Evolutionary conservation across 2,329 filamentous ascomycete species (phyloP).

Genomic region (Penicillium sp.): DNA sequence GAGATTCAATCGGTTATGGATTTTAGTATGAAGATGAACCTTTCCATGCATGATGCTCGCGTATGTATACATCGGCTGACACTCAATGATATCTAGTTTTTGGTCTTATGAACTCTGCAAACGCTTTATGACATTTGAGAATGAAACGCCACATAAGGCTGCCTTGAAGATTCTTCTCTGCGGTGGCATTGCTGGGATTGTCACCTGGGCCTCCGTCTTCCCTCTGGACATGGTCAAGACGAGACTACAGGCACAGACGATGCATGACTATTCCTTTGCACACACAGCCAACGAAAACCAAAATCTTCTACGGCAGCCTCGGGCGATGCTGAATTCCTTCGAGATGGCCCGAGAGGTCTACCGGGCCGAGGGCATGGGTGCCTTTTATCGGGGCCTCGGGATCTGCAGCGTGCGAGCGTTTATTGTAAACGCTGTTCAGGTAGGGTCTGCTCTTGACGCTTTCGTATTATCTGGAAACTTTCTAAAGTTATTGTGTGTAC

Average conservation of each 20-base stretch:
- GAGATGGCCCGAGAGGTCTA: constrained; percentile 69
- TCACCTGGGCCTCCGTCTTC: constrained; percentile 88
- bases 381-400: constrained; percentile 73
- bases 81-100: constrained; percentile 56
- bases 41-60: constrained; percentile 7
- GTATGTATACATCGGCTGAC: not conserved
- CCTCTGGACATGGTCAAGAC: constrained; percentile 93
- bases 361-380: constrained; percentile 58
- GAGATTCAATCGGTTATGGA: constrained; percentile 91
- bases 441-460: constrained; percentile 29
- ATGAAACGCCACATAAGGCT: constrained; percentile 51
- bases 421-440: constrained; percentile 84
- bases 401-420: constrained; percentile 87
- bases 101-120: constrained; percentile 84
- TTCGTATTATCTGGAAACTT: not conserved
- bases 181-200: constrained; percentile 82
- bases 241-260: constrained; percentile 74
- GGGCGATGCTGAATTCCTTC: constrained; percentile 54
- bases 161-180: constrained; percentile 72
- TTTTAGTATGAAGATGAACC: constrained; percentile 66
- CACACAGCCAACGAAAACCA: constrained; percentile 25
- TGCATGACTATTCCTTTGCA: constrained; percentile 18
- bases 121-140: constrained; percentile 52
- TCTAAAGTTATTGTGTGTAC: not conserved
- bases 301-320: constrained; percentile 22